Base-by-base conservation (phyloP, 208 protist species). In the Trichomonas vaginalis region DNA sequence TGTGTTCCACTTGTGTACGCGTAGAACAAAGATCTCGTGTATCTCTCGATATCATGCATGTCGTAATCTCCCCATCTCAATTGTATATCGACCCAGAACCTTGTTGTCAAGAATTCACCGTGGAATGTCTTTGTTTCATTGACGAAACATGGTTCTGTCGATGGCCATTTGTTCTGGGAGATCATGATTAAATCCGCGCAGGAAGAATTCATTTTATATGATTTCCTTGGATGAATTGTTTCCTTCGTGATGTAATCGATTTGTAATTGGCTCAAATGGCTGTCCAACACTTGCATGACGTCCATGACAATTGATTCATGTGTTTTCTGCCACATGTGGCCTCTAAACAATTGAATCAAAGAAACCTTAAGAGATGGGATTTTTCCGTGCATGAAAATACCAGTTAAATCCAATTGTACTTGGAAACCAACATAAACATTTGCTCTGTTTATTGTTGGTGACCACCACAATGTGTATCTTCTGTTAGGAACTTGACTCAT, bases 321-420 rank as follows among this genome's bases (percentile, higher is more conserved):
- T 92, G 99, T 98, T 97, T 99, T 99, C 97, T 99, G 99, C 99
- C 99, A 99, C 96, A 99, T 97, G 97, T 99, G 99, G 32, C 99
- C 99, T 96, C 99, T 98, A 98, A 99, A 99, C 96, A 99, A 99
- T 97, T 99, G 99, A 97, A 99, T 99, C 48, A 99, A 97, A 10
- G 98, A 99, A 96, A 99, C 99, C 97, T 99, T 99, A 79, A 99
- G 98, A 0, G 99, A 99, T 95, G 99, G 99, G 82, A 99, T 99
- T 97, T 99, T 99, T 96, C 99, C 99, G 97, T 99, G 99, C 99
- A 99, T 99, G 97, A 99, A 99, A 95, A 99, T 99, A 96, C 99
- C 99, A 45, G 99, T 99, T 27, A 99, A 98, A 97, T 99, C 99
- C 15, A 99, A 98, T 97, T 99, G 99, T n/a, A 99, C 99, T 97